Base-by-base conservation (phyloP, 2,329 filamentous ascomycete species). In the Pleoardoris graminearum region DNA sequence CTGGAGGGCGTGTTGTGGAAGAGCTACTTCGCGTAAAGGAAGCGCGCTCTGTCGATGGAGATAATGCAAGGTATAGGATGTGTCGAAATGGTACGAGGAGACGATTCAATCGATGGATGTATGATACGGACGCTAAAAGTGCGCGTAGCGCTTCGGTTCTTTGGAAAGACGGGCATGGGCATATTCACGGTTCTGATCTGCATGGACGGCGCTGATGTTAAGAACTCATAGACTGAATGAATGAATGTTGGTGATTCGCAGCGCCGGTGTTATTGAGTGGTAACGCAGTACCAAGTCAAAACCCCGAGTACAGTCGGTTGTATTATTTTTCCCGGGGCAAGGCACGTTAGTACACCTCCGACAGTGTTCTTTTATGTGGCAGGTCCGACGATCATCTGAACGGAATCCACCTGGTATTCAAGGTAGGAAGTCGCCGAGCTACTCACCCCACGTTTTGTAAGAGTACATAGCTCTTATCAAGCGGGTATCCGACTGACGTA, bases 1-100 rank as follows among this genome's bases (percentile, higher is more conserved):
- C 75, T 99, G 53, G 92, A 97, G 67, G 94, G 94, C 47, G 95
- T 99, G 42, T 79, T 99, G 47, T 99, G 94, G 94, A 99, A 99
- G 86, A 97, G 93, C 74, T 99, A 99, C 72, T 99, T 99, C 79
- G 95, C 92, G 35, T 96, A 72, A 46, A n/a, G 7, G 3, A 23
- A 37, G 33, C 19, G 36, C n/a, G 27, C 11, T 30, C 35, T 33
- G 21, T 22, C 21, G 2, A 33, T 11, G 44, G n/a, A n/a, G n/a
- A n/a, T n/a, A n/a, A n/a, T n/a, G n/a, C n/a, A n/a, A n/a, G n/a
- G n/a, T n/a, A n/a, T n/a, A n/a, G n/a, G n/a, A n/a, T n/a, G n/a
- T n/a, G n/a, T n/a, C n/a, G n/a, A n/a, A n/a, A n/a, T n/a, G n/a
- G n/a, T n/a, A n/a, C n/a, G n/a, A n/a, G n/a, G n/a, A n/a, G n/a